Evolutionary conservation across 495 filamentous ascomycete genomes (phyloP).

Genomic region (Trichoderma parareesei): DNA sequence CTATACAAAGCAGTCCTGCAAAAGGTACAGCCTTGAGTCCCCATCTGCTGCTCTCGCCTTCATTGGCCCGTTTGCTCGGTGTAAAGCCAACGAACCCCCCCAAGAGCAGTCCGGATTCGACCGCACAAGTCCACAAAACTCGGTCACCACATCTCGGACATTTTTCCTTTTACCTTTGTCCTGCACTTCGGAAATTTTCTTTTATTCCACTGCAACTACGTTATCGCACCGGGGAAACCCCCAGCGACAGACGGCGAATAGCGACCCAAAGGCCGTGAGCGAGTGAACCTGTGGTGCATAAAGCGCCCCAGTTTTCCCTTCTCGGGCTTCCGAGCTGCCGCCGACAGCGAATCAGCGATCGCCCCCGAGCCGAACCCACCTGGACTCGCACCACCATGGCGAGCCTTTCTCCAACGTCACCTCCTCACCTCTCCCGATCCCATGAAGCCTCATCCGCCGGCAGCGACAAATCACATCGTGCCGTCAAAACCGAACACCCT

Average conservation of each 20-base stretch:
- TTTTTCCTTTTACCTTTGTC: not conserved
- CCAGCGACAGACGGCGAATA: too few relatives aligned
- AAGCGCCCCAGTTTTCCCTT: slow-evolving; percentile 3
- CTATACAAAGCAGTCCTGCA: not conserved
- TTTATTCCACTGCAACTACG: too few relatives aligned
- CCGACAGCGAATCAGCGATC: slow-evolving; percentile 7
- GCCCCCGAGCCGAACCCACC: not conserved
- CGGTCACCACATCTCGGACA: not conserved
- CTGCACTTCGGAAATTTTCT: too few relatives aligned
- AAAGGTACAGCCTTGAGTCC: too few relatives aligned
- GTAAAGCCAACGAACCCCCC: not conserved
- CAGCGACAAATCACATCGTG: not conserved
- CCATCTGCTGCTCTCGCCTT: not conserved
- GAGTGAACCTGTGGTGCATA: not conserved
- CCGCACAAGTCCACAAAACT: not conserved
- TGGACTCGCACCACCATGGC: slow-evolving; percentile 3
- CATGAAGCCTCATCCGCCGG: not conserved
- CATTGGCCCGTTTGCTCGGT: not conserved
- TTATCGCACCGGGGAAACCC: too few relatives aligned
- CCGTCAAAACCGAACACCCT: not conserved
- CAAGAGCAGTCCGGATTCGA: not conserved
- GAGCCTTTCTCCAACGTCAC: slow-evolving; percentile 1
- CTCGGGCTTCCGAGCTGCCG: slow-evolving; percentile 7
- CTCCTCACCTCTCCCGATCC: not conserved
- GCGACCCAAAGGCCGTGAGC: not conserved